A percentile compares a stretch with the other conserved stretches of the same genome.
phyloP scores from a whole-genome alignment of 768 basidiomycete species.

The Amanita inopinata region DNA sequence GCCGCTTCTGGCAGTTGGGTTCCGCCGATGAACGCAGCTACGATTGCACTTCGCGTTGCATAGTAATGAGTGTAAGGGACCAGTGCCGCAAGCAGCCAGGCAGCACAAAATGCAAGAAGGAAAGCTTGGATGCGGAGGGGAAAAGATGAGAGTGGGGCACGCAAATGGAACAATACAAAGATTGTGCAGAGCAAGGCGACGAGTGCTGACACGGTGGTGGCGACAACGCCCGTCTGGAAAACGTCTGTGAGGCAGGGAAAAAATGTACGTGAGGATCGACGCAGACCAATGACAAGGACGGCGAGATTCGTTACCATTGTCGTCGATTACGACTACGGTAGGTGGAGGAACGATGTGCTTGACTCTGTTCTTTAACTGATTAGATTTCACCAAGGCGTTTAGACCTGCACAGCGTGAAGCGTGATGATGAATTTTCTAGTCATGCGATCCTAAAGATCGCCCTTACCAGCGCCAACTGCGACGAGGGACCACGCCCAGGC shows the following conservation, averaged over 20 bases:
- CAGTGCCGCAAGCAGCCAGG: conserved; percentile 35
- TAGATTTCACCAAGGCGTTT: conserved; percentile 18
- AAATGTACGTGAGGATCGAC: not conserved
- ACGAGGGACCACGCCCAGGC: conserved; percentile 22
- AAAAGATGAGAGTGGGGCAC: conserved; percentile 12
- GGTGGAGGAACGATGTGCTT: conserved; percentile 12
- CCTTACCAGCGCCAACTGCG: conserved; percentile 14
- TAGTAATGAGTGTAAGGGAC: conserved; percentile 36
- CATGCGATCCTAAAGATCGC: not conserved
- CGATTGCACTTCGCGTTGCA: conserved; percentile 27
- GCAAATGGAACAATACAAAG: conserved; percentile 11
- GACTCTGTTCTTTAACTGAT: conserved; percentile 13
- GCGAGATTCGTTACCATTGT: conserved; percentile 12
- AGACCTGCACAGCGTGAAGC: conserved; percentile 11
- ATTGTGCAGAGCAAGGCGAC: conserved; percentile 13
- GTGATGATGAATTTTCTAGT: conserved; percentile 1
- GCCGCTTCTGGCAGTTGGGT: conserved; percentile 20
- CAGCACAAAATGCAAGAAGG: conserved; percentile 27
- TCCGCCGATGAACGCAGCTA: conserved; percentile 26
- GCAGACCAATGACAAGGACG: not conserved
- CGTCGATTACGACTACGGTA: conserved; percentile 14
- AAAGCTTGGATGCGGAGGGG: conserved; percentile 23
- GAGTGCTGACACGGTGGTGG: conserved; percentile 13
- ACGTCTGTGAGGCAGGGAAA: conserved; percentile 13
- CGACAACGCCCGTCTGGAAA: conserved; percentile 14